These are phyloP conservation scores for Tetradesmus lagerheimii DNA, from an alignment of 139 green algal genomes.

Conservation along the genomic window DNA sequence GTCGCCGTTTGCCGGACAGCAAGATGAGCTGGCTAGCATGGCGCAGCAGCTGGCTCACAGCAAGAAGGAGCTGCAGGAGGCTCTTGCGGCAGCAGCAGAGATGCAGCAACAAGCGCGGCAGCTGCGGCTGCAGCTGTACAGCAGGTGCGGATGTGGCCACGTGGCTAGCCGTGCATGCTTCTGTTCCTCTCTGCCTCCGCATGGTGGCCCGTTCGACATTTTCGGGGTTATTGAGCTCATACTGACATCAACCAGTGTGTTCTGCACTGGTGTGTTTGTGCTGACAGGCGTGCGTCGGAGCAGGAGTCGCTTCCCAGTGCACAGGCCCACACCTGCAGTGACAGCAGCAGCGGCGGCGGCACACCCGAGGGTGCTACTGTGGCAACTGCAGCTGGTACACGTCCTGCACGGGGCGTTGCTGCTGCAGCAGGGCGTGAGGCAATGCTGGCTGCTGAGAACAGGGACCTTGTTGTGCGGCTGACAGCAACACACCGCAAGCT, in stretches of 20 bases:
- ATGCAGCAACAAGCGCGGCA: neutral
- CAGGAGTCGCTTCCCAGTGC: neutral
- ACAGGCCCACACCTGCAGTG: neutral
- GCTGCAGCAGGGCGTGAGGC: neutral
- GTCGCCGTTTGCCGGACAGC: neutral
- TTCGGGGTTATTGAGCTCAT: too few species aligned
- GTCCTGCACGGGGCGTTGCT: neutral
- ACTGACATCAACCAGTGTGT: neutral
- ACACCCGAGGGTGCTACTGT: neutral
- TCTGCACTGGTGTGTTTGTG: neutral
- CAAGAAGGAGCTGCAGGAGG: constrained; percentile 18
- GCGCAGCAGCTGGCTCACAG: constrained; percentile 18
- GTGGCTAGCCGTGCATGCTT: too few species aligned
- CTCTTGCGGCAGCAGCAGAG: constrained; percentile 20
- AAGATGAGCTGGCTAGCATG: constrained; percentile 5
- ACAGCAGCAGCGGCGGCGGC: neutral
- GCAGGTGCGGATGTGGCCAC: neutral
- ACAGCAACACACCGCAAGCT: constrained; percentile 51
- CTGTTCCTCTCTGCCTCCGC: too few species aligned
- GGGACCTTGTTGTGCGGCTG: constrained; percentile 46
- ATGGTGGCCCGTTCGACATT: too few species aligned
- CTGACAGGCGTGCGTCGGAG: neutral
- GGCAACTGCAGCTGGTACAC: neutral
- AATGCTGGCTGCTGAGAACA: constrained; percentile 49
- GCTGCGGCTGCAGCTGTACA: neutral